Conservation (phyloP, 2,329 filamentous ascomycete species). For the Fusarium sp. region DNA sequence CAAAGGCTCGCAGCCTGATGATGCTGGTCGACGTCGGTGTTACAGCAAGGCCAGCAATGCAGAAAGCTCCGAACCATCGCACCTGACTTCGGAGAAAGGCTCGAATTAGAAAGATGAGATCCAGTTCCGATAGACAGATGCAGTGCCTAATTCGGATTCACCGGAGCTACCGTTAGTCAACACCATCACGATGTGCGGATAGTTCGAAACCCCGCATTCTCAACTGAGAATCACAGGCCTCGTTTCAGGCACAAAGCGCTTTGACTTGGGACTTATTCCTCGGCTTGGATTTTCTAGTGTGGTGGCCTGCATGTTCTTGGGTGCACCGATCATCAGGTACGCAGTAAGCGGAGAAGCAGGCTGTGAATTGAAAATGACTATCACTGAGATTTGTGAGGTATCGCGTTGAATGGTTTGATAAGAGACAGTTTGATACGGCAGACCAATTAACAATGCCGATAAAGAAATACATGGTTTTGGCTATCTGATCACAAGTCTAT, state of each 20-base stretch:
- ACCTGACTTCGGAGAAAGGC: constrained; percentile 17
- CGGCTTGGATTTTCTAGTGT: constrained; percentile 23
- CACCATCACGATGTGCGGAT: constrained; percentile 20
- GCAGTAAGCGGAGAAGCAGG: neutral
- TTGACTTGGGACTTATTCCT: constrained; percentile 21
- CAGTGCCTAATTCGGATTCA: constrained; percentile 1
- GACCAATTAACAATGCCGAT: neutral
- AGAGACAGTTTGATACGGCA: neutral
- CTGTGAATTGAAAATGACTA: neutral
- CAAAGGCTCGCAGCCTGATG: neutral
- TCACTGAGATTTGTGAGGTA: neutral
- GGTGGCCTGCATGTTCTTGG: constrained; percentile 26
- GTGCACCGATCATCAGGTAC: constrained; percentile 34
- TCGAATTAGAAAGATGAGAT: constrained; percentile 15
- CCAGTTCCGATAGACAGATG: constrained; percentile 11
- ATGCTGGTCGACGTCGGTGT: constrained; percentile 10
- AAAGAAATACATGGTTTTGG: neutral
- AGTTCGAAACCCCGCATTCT: constrained; percentile 15
- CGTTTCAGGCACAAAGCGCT: neutral
- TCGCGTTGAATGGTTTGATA: neutral
- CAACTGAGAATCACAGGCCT: constrained; percentile 33
- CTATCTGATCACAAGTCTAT: neutral
- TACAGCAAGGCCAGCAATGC: neutral
- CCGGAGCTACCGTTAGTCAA: constrained; percentile 20
- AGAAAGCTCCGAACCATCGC: neutral